phyloP scores from a whole-genome alignment of 306 rosid genomes.

The Fragaria vesca region DNA sequence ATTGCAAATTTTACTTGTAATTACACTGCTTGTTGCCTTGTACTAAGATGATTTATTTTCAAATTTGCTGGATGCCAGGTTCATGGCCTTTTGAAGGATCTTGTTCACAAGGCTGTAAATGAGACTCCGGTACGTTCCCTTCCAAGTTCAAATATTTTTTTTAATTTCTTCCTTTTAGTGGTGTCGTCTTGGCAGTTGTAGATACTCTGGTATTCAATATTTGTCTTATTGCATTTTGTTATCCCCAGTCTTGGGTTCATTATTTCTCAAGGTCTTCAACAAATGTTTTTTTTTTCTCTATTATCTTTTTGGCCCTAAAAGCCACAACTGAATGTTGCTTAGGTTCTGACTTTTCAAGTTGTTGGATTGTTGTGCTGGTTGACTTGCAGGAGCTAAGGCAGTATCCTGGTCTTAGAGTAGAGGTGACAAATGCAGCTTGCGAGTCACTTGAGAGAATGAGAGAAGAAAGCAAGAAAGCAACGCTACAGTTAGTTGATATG shows the following conservation, averaged over 20 bases:
- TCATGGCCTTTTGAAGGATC: conserved; percentile 67
- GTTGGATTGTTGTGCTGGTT: conserved; percentile 10
- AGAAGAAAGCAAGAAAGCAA: conserved; percentile 85
- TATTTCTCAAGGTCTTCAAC: neutral
- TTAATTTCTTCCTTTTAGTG: conserved; percentile 1
- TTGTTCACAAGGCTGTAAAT: conserved; percentile 73
- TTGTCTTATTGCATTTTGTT: neutral
- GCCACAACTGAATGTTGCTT: neutral
- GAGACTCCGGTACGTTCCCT: conserved; percentile 67
- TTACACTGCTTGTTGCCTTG: neutral
- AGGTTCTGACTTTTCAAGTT: conserved; percentile 12
- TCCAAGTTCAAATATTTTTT: conserved; percentile 11
- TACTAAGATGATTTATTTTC: conserved; percentile 16
- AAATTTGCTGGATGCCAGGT: conserved; percentile 47
- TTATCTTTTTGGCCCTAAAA: neutral
- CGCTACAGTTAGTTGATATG: conserved; percentile 87
- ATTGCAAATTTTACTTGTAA: neutral
- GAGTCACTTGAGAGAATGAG: conserved; percentile 84
- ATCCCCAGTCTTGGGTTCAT: neutral
- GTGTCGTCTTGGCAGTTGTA: neutral
- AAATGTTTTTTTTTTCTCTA: neutral
- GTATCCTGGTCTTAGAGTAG: conserved; percentile 87
- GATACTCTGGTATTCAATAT: neutral
- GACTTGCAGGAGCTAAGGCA: conserved; percentile 75
- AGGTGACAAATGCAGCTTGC: conserved; percentile 75